Evolutionary conservation across 2,329 filamentous ascomycete genomes (phyloP).

Genomic region (Aureobasidium melanogenum): DNA sequence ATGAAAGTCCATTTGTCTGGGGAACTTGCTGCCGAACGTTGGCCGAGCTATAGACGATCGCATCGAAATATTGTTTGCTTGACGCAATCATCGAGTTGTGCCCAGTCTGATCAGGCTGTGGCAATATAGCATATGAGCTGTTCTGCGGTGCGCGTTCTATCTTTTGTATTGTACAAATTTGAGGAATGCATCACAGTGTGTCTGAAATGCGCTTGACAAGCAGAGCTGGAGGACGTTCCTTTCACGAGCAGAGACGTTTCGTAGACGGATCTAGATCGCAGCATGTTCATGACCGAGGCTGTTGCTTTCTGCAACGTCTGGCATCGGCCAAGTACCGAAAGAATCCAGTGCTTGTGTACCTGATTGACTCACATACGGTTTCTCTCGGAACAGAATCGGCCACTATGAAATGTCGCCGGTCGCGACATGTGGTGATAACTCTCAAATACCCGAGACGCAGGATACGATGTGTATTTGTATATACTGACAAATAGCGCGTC

Average conservation of each 20-base stretch:
- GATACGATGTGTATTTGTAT: neutral
- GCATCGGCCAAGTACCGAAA: neutral
- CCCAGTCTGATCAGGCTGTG: too few relatives aligned
- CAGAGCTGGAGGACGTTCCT: neutral
- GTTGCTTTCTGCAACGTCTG: neutral
- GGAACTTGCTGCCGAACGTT: slow-evolving; percentile 1
- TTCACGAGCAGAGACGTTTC: neutral
- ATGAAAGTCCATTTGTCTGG: neutral
- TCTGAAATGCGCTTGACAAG: neutral
- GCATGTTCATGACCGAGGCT: slow-evolving; percentile 2
- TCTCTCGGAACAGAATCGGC: neutral
- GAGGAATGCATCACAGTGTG: too few relatives aligned
- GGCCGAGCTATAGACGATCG: neutral
- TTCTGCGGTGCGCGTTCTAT: too few relatives aligned
- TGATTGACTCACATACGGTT: slow-evolving; percentile 4
- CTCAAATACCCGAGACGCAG: too few relatives aligned
- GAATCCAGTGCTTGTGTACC: neutral
- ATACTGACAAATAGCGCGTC: neutral
- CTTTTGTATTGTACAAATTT: too few relatives aligned
- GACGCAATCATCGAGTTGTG: neutral
- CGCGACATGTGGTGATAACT: too few relatives aligned
- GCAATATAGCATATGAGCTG: too few relatives aligned
- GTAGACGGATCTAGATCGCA: neutral
- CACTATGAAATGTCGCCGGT: neutral
- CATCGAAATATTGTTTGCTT: neutral